phyloP scores from a whole-genome alignment of 352 stramenopile species.

The Albugo candida region DNA sequence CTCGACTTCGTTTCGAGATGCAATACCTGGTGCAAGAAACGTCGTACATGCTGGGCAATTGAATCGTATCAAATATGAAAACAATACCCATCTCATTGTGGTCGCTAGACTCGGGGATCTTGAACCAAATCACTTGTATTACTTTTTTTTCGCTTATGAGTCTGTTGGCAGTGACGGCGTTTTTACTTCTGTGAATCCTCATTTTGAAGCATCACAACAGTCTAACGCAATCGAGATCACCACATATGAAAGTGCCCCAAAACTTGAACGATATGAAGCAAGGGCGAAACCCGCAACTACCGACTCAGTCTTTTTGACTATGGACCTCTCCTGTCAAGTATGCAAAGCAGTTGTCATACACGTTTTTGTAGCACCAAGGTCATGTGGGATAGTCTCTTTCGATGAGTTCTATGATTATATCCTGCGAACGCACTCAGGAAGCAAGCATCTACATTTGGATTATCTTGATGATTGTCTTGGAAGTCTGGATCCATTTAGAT shows the following conservation, averaged over 20 bases:
- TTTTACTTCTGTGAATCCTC: constrained; percentile 45
- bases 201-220: constrained; percentile 22
- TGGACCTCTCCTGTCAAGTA: constrained; percentile 30
- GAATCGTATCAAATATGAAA: constrained; percentile 17
- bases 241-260: constrained; percentile 29
- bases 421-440: no score
- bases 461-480: constrained; percentile 17
- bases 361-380: constrained; percentile 12
- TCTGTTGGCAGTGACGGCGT: constrained; percentile 39
- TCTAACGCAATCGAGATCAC: constrained; percentile 22
- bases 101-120: constrained; percentile 20
- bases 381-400: no score
- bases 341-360: constrained; percentile 31
- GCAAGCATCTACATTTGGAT: no score
- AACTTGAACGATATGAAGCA: constrained; percentile 19
- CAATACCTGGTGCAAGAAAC: constrained; percentile 12
- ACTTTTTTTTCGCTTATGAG: constrained; percentile 60
- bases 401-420: no score
- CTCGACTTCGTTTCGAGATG: constrained; percentile 13
- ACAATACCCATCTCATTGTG: constrained; percentile 22
- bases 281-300: constrained; percentile 33
- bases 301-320: constrained; percentile 24
- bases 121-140: constrained; percentile 24
- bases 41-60: constrained; percentile 31
- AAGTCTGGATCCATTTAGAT: constrained; percentile 1